Base-by-base conservation (phyloP, 2,329 filamentous ascomycete genomes). In the Diaporthe eres region DNA sequence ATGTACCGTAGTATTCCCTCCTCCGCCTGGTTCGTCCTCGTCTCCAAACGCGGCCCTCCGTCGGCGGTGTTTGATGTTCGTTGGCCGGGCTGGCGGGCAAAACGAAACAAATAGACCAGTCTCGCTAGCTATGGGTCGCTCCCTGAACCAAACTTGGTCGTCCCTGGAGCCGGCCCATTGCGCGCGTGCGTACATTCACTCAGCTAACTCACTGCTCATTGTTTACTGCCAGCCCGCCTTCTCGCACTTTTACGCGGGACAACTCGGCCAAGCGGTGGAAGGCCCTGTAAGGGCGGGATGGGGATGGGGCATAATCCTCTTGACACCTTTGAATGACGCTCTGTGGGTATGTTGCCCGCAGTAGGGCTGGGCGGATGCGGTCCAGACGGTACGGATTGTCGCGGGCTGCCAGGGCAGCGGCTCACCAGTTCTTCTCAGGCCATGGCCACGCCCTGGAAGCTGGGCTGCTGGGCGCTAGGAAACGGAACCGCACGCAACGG, bases 241-340 rank as follows among this genome's bases (percentile, higher is more conserved):
- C 34, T 74, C 72, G 72, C 72, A 68, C 61, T 70, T 74, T 74
- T 70, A 25, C n/a, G 61, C 72, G 72, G 72, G 19, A 68, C 60
- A 74, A 70, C 51, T 58, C 53, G 53, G 42, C 51, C 51, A 55
- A 31, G 72, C 61, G 42, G 47, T 63, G 47, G 34, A n/a, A 22
- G 60, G 39, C 51, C 25, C n/a, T 22, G 15, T 6, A 3, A 17
- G 1, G 34, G n/a, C 12, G 25, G 39, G 60, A 57, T 22, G 28
- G 55, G 28, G 31, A 10, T 15, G 31, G 28, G 34, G 42, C 42
- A 44, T n/a, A n/a, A n/a, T 44, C 58, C 63, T 67, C 28, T 37
- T 67, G 28, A 53, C 63, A 53, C 44, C 51, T 10, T 37, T 49
- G 61, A 37, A n/a, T 67, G 61, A 67, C 61, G 15, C 28, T 49